Conservation (phyloP, 495 filamentous ascomycete genomes). For the Platismatia glauca region DNA sequence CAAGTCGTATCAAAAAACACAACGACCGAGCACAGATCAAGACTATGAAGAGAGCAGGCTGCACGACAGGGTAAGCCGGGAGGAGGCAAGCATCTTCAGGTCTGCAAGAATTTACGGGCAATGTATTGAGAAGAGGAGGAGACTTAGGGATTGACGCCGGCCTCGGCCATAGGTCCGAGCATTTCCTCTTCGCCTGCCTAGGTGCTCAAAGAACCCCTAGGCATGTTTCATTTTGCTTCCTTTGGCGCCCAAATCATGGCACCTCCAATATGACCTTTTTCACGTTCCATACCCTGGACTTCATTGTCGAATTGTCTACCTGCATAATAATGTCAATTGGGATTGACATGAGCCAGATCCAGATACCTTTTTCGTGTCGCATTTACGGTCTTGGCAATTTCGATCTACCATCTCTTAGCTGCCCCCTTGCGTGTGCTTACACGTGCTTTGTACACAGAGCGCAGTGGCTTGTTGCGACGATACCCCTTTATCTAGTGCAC, state of each 20-base stretch:
- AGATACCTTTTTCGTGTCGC: background rate
- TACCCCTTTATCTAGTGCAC: background rate
- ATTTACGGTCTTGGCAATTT: background rate
- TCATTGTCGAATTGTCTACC: background rate
- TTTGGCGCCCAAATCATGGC: background rate
- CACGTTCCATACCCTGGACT: background rate
- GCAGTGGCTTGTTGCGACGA: background rate
- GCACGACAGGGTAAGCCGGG: background rate
- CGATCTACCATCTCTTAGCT: background rate
- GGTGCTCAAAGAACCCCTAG: background rate
- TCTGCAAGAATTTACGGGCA: slow-evolving; percentile 1
- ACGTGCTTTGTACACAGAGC: background rate
- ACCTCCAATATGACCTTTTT: background rate
- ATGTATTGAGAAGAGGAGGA: slow-evolving; percentile 8
- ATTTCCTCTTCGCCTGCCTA: background rate
- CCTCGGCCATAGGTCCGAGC: background rate
- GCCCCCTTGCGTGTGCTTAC: background rate
- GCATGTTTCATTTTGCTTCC: background rate
- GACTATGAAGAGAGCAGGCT: slow-evolving; percentile 8
- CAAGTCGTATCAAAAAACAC: background rate
- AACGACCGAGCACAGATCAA: background rate
- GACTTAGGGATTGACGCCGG: background rate
- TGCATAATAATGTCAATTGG: background rate
- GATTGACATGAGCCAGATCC: background rate
- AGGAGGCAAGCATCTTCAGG: slow-evolving; percentile 8